phyloP scores from a whole-genome alignment of 2,329 filamentous ascomycete genomes.

The Blumeriella jaapii region DNA sequence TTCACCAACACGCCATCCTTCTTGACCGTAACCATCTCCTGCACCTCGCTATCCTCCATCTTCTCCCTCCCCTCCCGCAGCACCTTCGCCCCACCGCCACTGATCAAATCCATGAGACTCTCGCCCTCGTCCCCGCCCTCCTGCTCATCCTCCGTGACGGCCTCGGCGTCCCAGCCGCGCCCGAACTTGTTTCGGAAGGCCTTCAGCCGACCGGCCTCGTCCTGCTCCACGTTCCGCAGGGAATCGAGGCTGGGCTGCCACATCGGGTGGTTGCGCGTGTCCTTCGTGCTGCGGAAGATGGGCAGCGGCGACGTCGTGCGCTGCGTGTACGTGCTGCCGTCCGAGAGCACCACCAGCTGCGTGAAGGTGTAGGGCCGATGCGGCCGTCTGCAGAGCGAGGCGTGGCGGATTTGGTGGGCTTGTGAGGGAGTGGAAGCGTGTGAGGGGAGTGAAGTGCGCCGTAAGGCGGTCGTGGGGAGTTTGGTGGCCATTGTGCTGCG shows the following conservation, averaged over 20 bases:
- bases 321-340: slow-evolving; percentile 74
- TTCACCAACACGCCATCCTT: slow-evolving; percentile 9
- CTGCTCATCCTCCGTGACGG: slow-evolving; percentile 25
- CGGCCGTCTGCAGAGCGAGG: slow-evolving; percentile 77
- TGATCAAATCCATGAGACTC: slow-evolving; percentile 45
- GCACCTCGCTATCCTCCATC: not conserved
- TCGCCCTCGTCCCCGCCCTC: slow-evolving; percentile 33
- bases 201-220: slow-evolving; percentile 82
- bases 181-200: slow-evolving; percentile 82
- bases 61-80: slow-evolving; percentile 8
- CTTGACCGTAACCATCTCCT: slow-evolving; percentile 10
- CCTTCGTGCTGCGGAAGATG: slow-evolving; percentile 54
- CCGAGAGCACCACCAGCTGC: slow-evolving; percentile 83
- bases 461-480: slow-evolving; percentile 10
- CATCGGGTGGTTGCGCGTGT: slow-evolving; percentile 76
- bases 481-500: slow-evolving; percentile 7
- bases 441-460: slow-evolving; percentile 54
- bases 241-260: slow-evolving; percentile 84
- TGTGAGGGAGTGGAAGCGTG: too few species aligned
- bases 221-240: slow-evolving; percentile 79
- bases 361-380: slow-evolving; percentile 92
- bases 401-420: slow-evolving; percentile 45
- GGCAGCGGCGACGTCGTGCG: slow-evolving; percentile 63
- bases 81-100: slow-evolving; percentile 30
- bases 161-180: slow-evolving; percentile 60